A percentile compares a stretch with the other conserved stretches of the same genome.
phyloP scores from a whole-genome alignment of 345 rosid genomes.

The Turnera subulata region DNA sequence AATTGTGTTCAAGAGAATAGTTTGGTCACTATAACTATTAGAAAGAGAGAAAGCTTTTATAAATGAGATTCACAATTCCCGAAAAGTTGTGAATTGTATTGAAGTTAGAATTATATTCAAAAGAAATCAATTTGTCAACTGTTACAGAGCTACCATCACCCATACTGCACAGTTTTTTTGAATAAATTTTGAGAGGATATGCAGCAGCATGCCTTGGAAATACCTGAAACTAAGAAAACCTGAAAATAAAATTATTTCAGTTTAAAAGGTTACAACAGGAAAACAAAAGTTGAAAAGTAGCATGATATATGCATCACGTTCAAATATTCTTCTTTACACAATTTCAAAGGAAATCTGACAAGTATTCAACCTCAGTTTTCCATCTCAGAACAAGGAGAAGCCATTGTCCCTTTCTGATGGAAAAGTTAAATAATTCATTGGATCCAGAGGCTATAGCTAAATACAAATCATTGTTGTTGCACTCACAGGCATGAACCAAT shows the following conservation, averaged over 20 bases:
- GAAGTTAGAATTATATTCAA: too few species aligned
- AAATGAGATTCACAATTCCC: too few species aligned
- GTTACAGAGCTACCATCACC: background rate
- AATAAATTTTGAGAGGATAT: background rate
- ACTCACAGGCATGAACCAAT: conserved; percentile 27
- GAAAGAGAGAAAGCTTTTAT: too few species aligned
- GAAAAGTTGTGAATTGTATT: too few species aligned
- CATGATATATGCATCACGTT: conserved; percentile 15
- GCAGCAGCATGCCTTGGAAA: background rate
- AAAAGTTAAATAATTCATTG: conserved; percentile 18
- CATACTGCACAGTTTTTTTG: background rate
- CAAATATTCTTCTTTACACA: conserved; percentile 38
- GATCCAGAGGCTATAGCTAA: conserved; percentile 29
- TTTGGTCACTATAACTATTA: too few species aligned
- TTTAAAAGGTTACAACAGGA: background rate
- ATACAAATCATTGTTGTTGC: conserved; percentile 35
- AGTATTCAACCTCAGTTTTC: conserved; percentile 23
- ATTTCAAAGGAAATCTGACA: conserved; percentile 31
- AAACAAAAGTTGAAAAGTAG: background rate
- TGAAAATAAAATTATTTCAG: background rate
- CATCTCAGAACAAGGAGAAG: conserved; percentile 36
- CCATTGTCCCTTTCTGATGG: conserved; percentile 24
- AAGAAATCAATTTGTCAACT: too few species aligned
- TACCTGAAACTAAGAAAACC: conserved; percentile 10
- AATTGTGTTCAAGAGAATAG: too few species aligned